Evolutionary conservation across 2,329 filamentous ascomycete genomes (phyloP).

Genomic region (Aspergillus texensis): DNA sequence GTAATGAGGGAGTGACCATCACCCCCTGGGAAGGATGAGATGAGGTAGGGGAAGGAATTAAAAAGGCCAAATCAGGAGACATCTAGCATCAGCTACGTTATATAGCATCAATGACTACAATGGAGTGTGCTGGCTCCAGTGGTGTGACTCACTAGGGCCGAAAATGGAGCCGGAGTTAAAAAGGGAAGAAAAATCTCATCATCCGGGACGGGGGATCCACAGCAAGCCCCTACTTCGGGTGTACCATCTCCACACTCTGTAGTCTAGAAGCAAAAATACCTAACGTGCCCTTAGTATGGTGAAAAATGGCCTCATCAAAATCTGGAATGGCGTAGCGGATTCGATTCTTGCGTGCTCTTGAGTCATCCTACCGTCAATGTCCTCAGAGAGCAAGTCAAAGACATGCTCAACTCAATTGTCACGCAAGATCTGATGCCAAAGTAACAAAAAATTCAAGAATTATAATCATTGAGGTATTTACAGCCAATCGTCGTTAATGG

Average conservation of each 20-base stretch:
- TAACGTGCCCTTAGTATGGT: constrained; percentile 15
- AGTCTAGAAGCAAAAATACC: constrained; percentile 19
- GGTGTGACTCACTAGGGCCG: constrained; percentile 29
- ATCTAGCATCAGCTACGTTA: not conserved
- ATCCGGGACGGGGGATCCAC: constrained; percentile 15
- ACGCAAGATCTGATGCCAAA: not conserved
- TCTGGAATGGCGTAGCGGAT: constrained; percentile 13
- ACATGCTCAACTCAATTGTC: not conserved
- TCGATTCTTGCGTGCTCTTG: constrained; percentile 1
- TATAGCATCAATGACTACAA: constrained; percentile 13
- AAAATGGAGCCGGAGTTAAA: constrained; percentile 20
- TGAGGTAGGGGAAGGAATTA: constrained; percentile 27
- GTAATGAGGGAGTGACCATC: constrained; percentile 39
- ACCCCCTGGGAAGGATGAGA: constrained; percentile 41
- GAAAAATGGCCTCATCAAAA: constrained; percentile 23
- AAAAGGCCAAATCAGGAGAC: constrained; percentile 12
- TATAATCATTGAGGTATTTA: not conserved
- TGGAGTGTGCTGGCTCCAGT: constrained; percentile 21
- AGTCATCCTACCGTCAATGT: constrained; percentile 6
- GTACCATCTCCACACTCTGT: constrained; percentile 12
- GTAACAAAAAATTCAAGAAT: not conserved
- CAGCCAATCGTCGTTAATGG: not conserved
- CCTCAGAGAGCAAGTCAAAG: not conserved
- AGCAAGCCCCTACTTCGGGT: constrained; percentile 8
- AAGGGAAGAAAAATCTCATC: constrained; percentile 14